Conservation (phyloP, 306 rosid species). For the Trifolium repens region DNA sequence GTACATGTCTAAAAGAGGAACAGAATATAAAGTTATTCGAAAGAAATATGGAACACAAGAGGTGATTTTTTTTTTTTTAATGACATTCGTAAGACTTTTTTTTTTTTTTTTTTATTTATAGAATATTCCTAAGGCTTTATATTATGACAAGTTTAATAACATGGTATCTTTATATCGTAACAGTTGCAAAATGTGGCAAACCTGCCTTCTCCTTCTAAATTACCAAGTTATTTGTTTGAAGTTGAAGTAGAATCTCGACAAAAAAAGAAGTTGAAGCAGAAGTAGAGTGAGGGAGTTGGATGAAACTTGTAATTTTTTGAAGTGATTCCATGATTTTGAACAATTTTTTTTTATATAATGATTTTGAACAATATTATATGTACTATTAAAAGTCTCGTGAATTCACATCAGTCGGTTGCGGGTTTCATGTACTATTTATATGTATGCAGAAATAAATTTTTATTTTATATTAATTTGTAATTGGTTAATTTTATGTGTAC, state of each 20-base stretch:
- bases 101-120: no score
- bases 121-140: background rate
- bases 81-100: background rate
- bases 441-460: no score
- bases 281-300: background rate
- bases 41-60: constrained; percentile 73
- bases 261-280: no score
- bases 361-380: no score
- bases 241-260: background rate
- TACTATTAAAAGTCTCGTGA: no score
- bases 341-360: no score
- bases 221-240: constrained; percentile 56
- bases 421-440: no score
- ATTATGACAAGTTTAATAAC: constrained; percentile 2
- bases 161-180: background rate
- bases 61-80: constrained; percentile 49
- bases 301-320: constrained; percentile 6
- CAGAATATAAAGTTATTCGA: constrained; percentile 55
- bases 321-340: background rate
- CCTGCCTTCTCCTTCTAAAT: constrained; percentile 65
- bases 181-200: constrained; percentile 76
- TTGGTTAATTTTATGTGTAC: no score
- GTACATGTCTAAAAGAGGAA: constrained; percentile 69
- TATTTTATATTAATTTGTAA: no score
- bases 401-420: no score